Conservation (phyloP, 352 stramenopile genomes). For the Phytopythium vexans region DNA sequence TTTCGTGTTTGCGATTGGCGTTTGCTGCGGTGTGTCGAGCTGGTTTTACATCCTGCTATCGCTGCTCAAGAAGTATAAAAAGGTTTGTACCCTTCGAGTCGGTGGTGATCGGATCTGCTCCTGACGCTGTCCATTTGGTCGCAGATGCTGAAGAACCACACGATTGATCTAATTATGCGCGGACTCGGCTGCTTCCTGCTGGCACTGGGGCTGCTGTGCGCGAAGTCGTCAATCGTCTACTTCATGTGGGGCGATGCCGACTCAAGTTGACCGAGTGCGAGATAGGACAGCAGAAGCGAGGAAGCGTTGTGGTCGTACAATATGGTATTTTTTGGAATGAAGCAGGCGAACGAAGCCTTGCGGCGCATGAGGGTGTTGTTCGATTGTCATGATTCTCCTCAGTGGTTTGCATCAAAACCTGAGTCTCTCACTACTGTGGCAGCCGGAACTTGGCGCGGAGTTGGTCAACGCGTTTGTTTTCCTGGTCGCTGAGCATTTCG, state of each 20-base stretch:
- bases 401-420: too few species aligned
- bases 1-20: constrained; percentile 79
- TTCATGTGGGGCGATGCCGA: constrained; percentile 53
- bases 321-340: too few species aligned
- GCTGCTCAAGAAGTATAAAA: constrained; percentile 88
- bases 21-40: constrained; percentile 82
- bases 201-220: constrained; percentile 69
- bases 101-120: background rate
- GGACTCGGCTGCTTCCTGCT: constrained; percentile 83
- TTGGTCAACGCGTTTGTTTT: constrained; percentile 7
- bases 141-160: constrained; percentile 82
- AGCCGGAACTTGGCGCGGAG: constrained; percentile 20
- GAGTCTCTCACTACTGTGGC: background rate
- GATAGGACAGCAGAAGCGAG: background rate
- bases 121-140: background rate
- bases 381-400: background rate
- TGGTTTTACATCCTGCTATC: constrained; percentile 88
- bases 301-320: background rate
- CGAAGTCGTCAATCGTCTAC: constrained; percentile 85
- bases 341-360: too few species aligned
- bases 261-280: constrained; percentile 18
- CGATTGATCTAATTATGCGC: constrained; percentile 81
- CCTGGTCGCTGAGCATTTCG: constrained; percentile 4
- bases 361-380: too few species aligned
- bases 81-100: constrained; percentile 34